These are phyloP conservation scores for Besnoitia besnoiti DNA, from an alignment of 169 alveolate species.

Conservation along the genomic window DNA sequence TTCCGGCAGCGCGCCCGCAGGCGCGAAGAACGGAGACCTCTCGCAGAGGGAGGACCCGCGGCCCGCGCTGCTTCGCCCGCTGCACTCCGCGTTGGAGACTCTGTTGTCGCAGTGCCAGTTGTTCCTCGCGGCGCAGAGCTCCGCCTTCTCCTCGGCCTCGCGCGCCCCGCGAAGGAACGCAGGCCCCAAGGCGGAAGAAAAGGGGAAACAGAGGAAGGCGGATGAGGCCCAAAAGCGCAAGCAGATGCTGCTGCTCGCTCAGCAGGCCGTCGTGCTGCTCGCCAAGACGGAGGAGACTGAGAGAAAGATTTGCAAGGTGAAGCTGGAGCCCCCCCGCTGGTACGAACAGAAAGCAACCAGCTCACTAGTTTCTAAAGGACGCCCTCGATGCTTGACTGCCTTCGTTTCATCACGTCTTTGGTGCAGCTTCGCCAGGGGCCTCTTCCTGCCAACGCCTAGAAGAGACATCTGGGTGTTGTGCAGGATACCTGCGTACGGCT, in stretches of 20 bases:
- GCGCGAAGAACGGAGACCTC: not conserved
- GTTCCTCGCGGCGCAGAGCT: conserved; percentile 56
- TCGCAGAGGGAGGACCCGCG: conserved; percentile 33
- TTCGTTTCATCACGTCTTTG: no score
- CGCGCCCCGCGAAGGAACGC: not conserved
- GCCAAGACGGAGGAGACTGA: conserved; percentile 6
- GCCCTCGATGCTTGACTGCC: no score
- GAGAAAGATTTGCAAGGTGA: not conserved
- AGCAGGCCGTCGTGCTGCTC: conserved; percentile 43
- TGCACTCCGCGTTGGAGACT: conserved; percentile 43
- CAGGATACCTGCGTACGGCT: no score
- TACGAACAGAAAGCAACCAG: not conserved
- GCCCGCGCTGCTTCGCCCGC: conserved; percentile 56
- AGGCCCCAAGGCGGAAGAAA: conserved; percentile 4
- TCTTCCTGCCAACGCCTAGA: no score
- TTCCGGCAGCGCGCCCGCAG: not conserved
- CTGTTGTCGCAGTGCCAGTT: conserved; percentile 53
- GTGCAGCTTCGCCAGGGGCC: no score
- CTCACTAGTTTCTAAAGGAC: no score
- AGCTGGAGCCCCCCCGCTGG: conserved; percentile 62
- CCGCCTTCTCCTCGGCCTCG: conserved; percentile 11
- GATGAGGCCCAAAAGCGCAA: not conserved
- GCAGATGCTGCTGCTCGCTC: conserved; percentile 42
- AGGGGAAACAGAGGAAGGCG: not conserved
- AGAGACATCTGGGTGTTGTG: no score